phyloP scores from a whole-genome alignment of 1,284 basidiomycete genomes.

The Abortiporus biennis region DNA sequence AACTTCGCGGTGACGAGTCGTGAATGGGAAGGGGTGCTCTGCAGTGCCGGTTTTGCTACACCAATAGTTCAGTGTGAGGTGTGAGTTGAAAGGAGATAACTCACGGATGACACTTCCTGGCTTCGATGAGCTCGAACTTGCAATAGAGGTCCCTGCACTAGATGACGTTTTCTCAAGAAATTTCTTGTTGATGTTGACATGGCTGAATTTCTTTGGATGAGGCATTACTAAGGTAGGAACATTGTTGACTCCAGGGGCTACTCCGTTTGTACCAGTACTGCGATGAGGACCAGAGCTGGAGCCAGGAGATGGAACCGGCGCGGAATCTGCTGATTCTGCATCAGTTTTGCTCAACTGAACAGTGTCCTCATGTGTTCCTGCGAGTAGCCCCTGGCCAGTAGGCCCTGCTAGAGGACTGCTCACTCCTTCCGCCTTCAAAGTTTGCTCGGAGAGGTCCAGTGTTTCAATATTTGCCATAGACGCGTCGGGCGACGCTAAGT shows the following conservation, averaged over 20 bases:
- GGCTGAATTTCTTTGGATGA: slow-evolving; percentile 80
- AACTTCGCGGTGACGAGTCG: slow-evolving; percentile 82
- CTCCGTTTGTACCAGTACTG: slow-evolving; percentile 15
- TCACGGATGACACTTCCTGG: slow-evolving; percentile 44
- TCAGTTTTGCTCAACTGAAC: slow-evolving; percentile 10
- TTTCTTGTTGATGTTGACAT: slow-evolving; percentile 90
- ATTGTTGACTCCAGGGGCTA: slow-evolving; percentile 14
- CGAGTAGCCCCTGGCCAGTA: slow-evolving; percentile 12
- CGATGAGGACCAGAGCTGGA: slow-evolving; percentile 18
- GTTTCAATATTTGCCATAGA: slow-evolving; percentile 67
- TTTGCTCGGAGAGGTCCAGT: slow-evolving; percentile 36
- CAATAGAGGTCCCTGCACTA: slow-evolving; percentile 31
- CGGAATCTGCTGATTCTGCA: slow-evolving; percentile 16
- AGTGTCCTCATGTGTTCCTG: slow-evolving; percentile 6
- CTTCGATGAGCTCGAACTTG: slow-evolving; percentile 38
- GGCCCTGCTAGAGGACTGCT: slow-evolving; percentile 13
- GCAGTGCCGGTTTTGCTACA: slow-evolving; percentile 51
- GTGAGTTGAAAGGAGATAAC: slow-evolving; percentile 20
- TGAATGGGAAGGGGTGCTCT: slow-evolving; percentile 57
- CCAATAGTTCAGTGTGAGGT: slow-evolving; percentile 9
- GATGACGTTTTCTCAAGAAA: slow-evolving; percentile 83
- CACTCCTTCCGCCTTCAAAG: slow-evolving; percentile 29
- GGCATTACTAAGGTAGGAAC: slow-evolving; percentile 28
- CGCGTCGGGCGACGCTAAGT: slow-evolving; percentile 63
- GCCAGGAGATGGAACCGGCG: slow-evolving; percentile 21